phyloP scores from a whole-genome alignment of 306 rosid species.

The Prunus dulcis region DNA sequence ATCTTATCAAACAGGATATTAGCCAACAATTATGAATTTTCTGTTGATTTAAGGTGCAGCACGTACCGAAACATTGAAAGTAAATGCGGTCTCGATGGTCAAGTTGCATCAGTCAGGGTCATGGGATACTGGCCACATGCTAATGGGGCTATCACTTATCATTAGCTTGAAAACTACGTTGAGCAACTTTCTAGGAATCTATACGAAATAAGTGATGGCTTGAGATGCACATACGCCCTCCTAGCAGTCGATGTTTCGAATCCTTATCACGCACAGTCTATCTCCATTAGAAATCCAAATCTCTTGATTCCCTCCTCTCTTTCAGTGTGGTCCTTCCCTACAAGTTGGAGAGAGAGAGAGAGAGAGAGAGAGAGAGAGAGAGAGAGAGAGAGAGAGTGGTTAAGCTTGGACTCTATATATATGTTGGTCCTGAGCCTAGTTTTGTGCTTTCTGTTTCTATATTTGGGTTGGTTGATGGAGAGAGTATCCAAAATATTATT shows the following conservation, averaged over 20 bases:
- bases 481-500: not conserved
- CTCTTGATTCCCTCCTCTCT: slow-evolving; percentile 34
- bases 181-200: slow-evolving; percentile 50
- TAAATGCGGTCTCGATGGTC: slow-evolving; percentile 27
- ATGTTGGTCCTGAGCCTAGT: slow-evolving; percentile 1
- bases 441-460: not conserved
- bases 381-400: not conserved
- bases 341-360: slow-evolving; percentile 25
- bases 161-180: slow-evolving; percentile 48
- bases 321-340: slow-evolving; percentile 43
- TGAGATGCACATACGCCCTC: slow-evolving; percentile 26
- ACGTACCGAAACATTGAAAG: not conserved
- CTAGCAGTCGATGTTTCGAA: slow-evolving; percentile 35
- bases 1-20: not conserved
- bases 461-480: not conserved
- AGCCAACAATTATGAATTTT: not conserved
- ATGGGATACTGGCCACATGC: slow-evolving; percentile 36
- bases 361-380: no score
- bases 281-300: slow-evolving; percentile 33
- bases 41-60: slow-evolving; percentile 3
- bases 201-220: slow-evolving; percentile 30
- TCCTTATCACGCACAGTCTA: slow-evolving; percentile 48
- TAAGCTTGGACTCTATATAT: slow-evolving; percentile 9
- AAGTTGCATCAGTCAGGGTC: slow-evolving; percentile 41
- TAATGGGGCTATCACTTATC: slow-evolving; percentile 48